Evolutionary conservation across 2,329 filamentous ascomycete genomes (phyloP).

Genomic region (Colletotrichum tamarilloi): DNA sequence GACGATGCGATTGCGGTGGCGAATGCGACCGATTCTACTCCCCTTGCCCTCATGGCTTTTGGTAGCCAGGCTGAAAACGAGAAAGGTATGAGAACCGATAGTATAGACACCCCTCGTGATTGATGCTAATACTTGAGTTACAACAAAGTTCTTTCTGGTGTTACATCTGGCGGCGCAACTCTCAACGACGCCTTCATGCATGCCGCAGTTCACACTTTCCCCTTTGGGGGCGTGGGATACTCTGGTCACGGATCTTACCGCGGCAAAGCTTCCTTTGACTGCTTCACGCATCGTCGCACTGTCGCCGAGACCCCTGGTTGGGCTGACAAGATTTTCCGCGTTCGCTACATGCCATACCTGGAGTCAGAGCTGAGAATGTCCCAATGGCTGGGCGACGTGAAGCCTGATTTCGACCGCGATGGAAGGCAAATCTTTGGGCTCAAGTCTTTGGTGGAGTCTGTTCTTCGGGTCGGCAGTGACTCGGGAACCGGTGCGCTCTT

Average conservation of each 20-base stretch:
- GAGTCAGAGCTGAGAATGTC: background rate
- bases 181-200: constrained; percentile 69
- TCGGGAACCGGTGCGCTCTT: background rate
- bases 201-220: constrained; percentile 74
- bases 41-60: constrained; percentile 87
- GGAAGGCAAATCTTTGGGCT: background rate
- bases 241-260: constrained; percentile 83
- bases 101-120: background rate
- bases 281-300: constrained; percentile 69
- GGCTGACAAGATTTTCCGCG: constrained; percentile 73
- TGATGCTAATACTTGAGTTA: constrained; percentile 22
- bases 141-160: constrained; percentile 65
- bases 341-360: constrained; percentile 75
- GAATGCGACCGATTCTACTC: constrained; percentile 84
- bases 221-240: constrained; percentile 87
- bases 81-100: constrained; percentile 63
- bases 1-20: constrained; percentile 87
- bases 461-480: background rate
- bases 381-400: background rate
- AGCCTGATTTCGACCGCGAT: background rate
- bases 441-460: background rate
- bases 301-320: constrained; percentile 73
- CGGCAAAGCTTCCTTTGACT: constrained; percentile 78
- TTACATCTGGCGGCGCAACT: constrained; percentile 75
- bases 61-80: constrained; percentile 82